Evolutionary conservation across 805 yeast species (phyloP), one percentile per base, ranked within the genome.

Genomic region (Metschnikowia matae): DNA sequence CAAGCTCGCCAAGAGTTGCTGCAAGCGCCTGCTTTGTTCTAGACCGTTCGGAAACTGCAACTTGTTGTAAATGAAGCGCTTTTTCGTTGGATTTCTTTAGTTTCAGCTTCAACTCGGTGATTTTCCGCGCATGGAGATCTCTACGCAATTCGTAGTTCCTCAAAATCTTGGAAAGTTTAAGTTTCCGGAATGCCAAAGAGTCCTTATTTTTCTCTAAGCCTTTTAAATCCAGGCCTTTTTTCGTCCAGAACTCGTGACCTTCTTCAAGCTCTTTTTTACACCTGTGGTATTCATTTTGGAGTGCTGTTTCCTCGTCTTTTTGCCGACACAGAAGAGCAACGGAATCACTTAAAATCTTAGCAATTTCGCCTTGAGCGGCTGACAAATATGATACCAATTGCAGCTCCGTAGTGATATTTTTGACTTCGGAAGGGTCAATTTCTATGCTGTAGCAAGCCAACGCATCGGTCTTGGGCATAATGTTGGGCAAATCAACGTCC

Each of bases 231-330:
- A 53, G 53, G 36, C 71, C 75, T 40, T 64, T 59, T 42, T 62
- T 63, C 20, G 58, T 49, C 40, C 65, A 63, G 44, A 46, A 50
- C 35, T 69, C 74, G 14, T 66, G 55, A 43, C 67, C 74, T 21
- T 66, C 69, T 38, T 68, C 71, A 40, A 66, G 59, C 49, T 77
- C 80, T 33, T 66, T 64, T 33, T 66, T 71, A 51, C 66, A 61
- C n/a, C 32, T 8, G 7, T 47, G 50, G 6, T 54, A 36, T 29
- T 50, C 48, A 6, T 23, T 33, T 14, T 34, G 31, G 35, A 55
- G 51, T 21, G 37, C 29, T 7, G 11, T 26, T 31, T 54, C 59
- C 23, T 57, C 61, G 7, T 32, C 48, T n/a, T 17, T 50, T 41
- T 47, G 59, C 8, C 46, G 37, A n/a, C 26, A 17, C 8, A 36